Evolutionary conservation across 768 basidiomycete genomes (phyloP).

Genomic region (Boletus tomentosulus): DNA sequence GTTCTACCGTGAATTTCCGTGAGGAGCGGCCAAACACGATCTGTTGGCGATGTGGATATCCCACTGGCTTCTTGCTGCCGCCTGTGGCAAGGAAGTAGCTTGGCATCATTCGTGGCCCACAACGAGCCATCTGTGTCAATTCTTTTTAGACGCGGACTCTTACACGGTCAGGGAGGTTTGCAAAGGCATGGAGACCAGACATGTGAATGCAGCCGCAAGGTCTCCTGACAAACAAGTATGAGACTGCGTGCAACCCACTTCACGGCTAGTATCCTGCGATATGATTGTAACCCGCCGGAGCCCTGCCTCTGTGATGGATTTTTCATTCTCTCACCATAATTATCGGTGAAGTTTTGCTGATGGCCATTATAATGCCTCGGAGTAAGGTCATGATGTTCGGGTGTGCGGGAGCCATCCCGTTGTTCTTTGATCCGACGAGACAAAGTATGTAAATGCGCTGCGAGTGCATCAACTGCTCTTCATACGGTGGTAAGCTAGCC

Average conservation of each 20-base stretch:
- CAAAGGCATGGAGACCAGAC: neutral
- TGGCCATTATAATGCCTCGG: neutral
- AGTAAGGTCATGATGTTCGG: neutral
- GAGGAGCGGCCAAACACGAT: neutral
- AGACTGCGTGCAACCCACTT: neutral
- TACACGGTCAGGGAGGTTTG: neutral
- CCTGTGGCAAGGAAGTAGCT: no score
- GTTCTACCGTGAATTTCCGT: neutral
- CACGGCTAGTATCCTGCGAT: neutral
- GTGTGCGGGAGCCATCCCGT: neutral
- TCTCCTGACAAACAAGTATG: neutral
- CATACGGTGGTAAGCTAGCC: neutral
- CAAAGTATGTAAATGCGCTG: neutral
- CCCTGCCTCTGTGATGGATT: neutral
- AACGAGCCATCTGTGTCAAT: neutral
- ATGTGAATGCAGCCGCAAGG: neutral
- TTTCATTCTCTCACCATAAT: neutral
- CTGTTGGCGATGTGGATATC: neutral
- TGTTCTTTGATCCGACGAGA: no score
- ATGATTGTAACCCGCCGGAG: conserved; percentile 7
- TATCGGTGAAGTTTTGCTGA: neutral
- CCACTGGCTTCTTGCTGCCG: neutral
- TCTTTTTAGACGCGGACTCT: neutral
- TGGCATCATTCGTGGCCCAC: neutral
- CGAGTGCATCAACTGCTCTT: neutral